Conservation (phyloP, 768 basidiomycete genomes). For the Leucocoprinus leucothites region DNA sequence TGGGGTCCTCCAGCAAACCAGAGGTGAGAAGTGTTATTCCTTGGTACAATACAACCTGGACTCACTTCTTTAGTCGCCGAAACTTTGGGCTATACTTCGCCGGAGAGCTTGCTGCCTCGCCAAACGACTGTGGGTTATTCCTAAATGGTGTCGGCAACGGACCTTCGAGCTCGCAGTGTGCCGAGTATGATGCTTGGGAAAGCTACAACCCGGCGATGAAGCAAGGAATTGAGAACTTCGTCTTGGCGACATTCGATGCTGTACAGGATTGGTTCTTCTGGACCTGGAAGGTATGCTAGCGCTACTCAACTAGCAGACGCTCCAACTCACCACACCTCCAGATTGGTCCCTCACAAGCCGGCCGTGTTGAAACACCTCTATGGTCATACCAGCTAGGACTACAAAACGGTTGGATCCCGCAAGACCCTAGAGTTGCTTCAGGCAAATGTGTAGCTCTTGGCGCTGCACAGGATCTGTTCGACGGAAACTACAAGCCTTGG, state of each 20-base stretch:
- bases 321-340: slow-evolving; percentile 1
- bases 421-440: slow-evolving; percentile 58
- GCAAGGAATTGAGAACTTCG: slow-evolving; percentile 47
- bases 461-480: slow-evolving; percentile 25
- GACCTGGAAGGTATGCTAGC: slow-evolving; percentile 41
- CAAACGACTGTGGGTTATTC: slow-evolving; percentile 56
- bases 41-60: slow-evolving; percentile 28
- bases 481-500: slow-evolving; percentile 45
- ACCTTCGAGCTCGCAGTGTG: slow-evolving; percentile 37
- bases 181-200: slow-evolving; percentile 48
- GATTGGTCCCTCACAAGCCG: slow-evolving; percentile 45
- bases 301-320: background rate
- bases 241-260: slow-evolving; percentile 46
- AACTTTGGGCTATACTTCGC: slow-evolving; percentile 68
- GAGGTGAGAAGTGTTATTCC: slow-evolving; percentile 26
- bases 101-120: slow-evolving; percentile 74
- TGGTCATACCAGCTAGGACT: slow-evolving; percentile 48
- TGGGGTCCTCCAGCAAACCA: slow-evolving; percentile 61
- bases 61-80: slow-evolving; percentile 26
- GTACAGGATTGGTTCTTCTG: slow-evolving; percentile 43
- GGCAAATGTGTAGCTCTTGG: slow-evolving; percentile 62
- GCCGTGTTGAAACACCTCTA: slow-evolving; percentile 31
- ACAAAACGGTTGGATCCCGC: slow-evolving; percentile 73
- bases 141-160: slow-evolving; percentile 23
- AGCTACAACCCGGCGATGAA: slow-evolving; percentile 43